Evolutionary conservation across 306 rosid species (phyloP).

Genomic region (Cucumis hystrix): DNA sequence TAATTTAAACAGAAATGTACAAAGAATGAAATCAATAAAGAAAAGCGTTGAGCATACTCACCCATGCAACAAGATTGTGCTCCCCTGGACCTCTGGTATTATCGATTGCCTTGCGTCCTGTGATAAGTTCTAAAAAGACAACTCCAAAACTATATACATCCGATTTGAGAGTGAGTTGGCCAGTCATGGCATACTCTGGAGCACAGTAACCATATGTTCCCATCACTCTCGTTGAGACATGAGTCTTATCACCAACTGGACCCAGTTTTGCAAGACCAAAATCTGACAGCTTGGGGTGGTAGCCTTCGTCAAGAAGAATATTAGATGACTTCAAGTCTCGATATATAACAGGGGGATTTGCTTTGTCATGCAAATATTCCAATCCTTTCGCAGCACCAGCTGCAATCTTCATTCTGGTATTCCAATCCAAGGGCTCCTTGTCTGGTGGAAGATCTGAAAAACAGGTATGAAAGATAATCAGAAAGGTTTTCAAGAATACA

Average conservation of each 20-base stretch:
- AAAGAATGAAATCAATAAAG: not conserved
- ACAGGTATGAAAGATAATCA: not conserved
- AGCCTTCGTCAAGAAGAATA: constrained; percentile 63
- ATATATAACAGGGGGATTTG: constrained; percentile 60
- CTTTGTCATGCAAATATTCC: constrained; percentile 68
- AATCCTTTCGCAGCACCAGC: constrained; percentile 75
- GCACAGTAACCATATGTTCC: constrained; percentile 92
- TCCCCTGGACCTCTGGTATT: constrained; percentile 36
- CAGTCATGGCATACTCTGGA: constrained; percentile 75
- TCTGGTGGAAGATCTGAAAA: constrained; percentile 52
- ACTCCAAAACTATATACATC: constrained; percentile 85
- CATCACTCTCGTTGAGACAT: constrained; percentile 67
- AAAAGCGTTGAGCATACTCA: constrained; percentile 16
- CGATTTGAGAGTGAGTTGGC: constrained; percentile 63
- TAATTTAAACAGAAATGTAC: not conserved
- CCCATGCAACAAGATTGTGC: constrained; percentile 80
- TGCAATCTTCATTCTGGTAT: constrained; percentile 79
- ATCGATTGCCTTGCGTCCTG: constrained; percentile 77
- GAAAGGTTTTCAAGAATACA: not conserved
- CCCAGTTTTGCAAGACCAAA: constrained; percentile 78
- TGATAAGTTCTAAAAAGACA: constrained; percentile 65
- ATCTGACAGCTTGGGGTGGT: constrained; percentile 65
- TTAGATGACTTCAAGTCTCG: constrained; percentile 77
- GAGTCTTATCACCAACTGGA: constrained; percentile 66
- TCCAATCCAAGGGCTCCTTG: constrained; percentile 72